Evolutionary conservation across 371 early-diverging fungal species (phyloP), one percentile per base, ranked within the genome.

Genomic region (Mycotypha africana): DNA sequence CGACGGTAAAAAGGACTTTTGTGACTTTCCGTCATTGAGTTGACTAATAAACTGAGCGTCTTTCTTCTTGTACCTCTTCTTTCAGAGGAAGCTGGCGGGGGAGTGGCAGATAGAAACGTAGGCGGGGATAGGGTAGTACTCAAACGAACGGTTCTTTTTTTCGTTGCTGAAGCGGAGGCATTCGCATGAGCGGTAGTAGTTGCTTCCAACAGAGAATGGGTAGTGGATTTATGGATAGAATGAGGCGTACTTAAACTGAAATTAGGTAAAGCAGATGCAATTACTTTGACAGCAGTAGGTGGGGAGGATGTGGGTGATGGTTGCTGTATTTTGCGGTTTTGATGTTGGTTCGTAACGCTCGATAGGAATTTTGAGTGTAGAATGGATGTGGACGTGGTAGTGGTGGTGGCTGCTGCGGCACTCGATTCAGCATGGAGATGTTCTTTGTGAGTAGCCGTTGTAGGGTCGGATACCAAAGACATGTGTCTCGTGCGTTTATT

Each of bases 31-130:
- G 64, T 50, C 49, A 70, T 37, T 23, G 76, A 65, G 38, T 69
- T 76, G 35, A 78, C 78, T 9, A 78, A 38, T 15, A 81, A 51
- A 45, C 76, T 75, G 3, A 78, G 48, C 0, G 81, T 75, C 58
- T 81, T 81, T 50, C 77, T 62, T 32, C 81, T 57, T 36, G 75
- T 74, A 31, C 74, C 74, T 30, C 42, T 37, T 53, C 43, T 39
- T 47, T 39, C 36, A 28, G 50, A 41, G 47, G 54, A 46, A 41
- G 47, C 51, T 38, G 49, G 45, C 26, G 37, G 31, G n/a, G n/a
- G n/a, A n/a, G n/a, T n/a, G n/a, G n/a, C n/a, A n/a, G n/a, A n/a
- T n/a, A n/a, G n/a, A n/a, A n/a, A n/a, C n/a, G n/a, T n/a, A n/a
- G n/a, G n/a, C n/a, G n/a, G n/a, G n/a, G n/a, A n/a, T n/a, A n/a